phyloP scores from a whole-genome alignment of 2,329 filamentous ascomycete genomes.

The Aspergillus pseudoglaucus region DNA sequence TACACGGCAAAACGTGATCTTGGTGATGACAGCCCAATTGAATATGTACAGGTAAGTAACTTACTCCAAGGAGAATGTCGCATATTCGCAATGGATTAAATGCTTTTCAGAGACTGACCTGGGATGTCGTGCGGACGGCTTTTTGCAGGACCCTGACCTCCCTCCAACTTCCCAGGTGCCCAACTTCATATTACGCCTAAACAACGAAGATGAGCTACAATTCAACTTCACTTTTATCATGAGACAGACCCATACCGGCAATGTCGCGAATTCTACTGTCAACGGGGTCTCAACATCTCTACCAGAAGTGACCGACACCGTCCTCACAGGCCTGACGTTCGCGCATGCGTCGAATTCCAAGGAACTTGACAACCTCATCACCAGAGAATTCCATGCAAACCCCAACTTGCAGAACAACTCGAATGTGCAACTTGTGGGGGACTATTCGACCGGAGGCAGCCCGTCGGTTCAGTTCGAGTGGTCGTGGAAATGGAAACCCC shows the following conservation, averaged over 20 bases:
- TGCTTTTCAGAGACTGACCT: slow-evolving; percentile 4
- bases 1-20: slow-evolving; percentile 64
- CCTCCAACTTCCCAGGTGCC: slow-evolving; percentile 45
- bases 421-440: slow-evolving; percentile 91
- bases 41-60: slow-evolving; percentile 77
- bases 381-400: slow-evolving; percentile 91
- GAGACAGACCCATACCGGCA: slow-evolving; percentile 46
- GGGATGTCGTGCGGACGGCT: neutral
- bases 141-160: slow-evolving; percentile 66
- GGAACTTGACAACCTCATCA: slow-evolving; percentile 90
- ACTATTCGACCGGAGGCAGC: slow-evolving; percentile 77
- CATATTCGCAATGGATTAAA: neutral
- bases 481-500: slow-evolving; percentile 95
- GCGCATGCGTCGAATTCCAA: slow-evolving; percentile 77
- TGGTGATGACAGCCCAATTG: slow-evolving; percentile 69
- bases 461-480: slow-evolving; percentile 84
- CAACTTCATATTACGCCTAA: slow-evolving; percentile 76
- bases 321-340: slow-evolving; percentile 83
- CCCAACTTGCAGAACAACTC: slow-evolving; percentile 96
- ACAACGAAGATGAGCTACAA: slow-evolving; percentile 83
- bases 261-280: slow-evolving; percentile 46
- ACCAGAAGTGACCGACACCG: slow-evolving; percentile 57
- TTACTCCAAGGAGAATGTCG: neutral
- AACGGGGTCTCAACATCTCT: slow-evolving; percentile 47
- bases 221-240: slow-evolving; percentile 92